Evolutionary conservation across 441 rosid species (phyloP), one percentile per base, ranked within the genome.

Genomic region (Omphalea diandra): DNA sequence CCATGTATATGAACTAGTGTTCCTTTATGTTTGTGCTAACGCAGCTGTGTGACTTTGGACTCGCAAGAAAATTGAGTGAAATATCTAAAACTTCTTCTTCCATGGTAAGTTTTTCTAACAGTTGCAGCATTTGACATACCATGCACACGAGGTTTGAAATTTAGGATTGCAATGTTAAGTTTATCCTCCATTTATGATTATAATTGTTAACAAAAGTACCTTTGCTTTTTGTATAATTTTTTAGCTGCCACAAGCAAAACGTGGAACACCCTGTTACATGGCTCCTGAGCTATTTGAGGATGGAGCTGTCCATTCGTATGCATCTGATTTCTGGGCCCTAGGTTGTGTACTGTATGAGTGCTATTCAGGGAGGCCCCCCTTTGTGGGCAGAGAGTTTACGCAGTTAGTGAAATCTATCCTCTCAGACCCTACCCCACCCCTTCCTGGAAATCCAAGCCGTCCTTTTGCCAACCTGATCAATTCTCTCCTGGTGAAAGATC

Each of bases 251-350:
- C 97, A 86, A 87, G 95, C 96, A 72, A 95, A 93, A 85, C 95
- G 98, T 36, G 99, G 99, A 63, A 93, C 99, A 31, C 99, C 99
- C 5, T 85, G 85, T 77, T 95, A 95, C 75, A 95, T 95, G 99
- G 98, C 99, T 78, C 99, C 99, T 59, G 98, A 95, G 76, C 86
- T 95, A 29, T 95, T 88, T 82, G 99, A 95, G 80, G 99, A 95
- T 32, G 99, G 97, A 71, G 97, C 96, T 31, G 87, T 89, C 61
- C 99, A 89, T 84, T 95, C 98, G 35, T 95, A 83, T 85, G 98
- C 99, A 69, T 95, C 98, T 70, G 99, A 95, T 80, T 80, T 95
- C 40, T 95, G 99, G 99, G 98, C 98, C 66, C 88, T 95, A 52
- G 99, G 99, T 55, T 95, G 99, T 82, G 98, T 93, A 55, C 81